These are phyloP conservation scores for Cladophialophora exuberans DNA, from an alignment of 2,329 filamentous ascomycete genomes.

Conservation along the genomic window DNA sequence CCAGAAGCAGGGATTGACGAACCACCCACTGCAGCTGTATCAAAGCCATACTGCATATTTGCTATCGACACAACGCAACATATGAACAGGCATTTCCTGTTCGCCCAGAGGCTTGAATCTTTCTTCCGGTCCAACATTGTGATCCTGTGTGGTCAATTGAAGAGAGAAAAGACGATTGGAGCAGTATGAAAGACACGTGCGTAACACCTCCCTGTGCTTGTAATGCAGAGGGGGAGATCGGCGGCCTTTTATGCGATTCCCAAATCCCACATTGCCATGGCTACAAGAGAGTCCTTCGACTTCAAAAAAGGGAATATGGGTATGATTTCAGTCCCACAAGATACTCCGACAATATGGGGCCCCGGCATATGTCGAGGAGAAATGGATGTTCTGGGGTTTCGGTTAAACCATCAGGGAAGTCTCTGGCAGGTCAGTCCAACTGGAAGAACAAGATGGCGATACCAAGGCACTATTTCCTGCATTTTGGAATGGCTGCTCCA, in stretches of 20 bases:
- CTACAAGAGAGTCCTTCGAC: not conserved
- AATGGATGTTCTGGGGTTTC: not conserved
- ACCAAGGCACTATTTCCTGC: not conserved
- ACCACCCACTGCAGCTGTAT: slow-evolving; percentile 47
- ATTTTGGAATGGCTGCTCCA: not conserved
- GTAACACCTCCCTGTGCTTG: not conserved
- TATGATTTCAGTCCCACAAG: slow-evolving; percentile 8
- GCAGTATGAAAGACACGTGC: not conserved
- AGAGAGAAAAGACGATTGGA: not conserved
- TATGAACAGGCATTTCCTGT: slow-evolving; percentile 45
- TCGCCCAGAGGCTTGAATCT: slow-evolving; percentile 19
- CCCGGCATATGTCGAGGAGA: slow-evolving; percentile 17
- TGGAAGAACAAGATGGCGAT: not conserved
- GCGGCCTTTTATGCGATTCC: not conserved
- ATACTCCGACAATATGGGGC: slow-evolving; percentile 9
- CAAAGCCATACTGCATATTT: slow-evolving; percentile 58
- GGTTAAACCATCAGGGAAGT: not conserved
- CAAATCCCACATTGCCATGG: slow-evolving; percentile 6
- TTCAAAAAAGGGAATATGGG: not conserved
- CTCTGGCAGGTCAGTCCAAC: not conserved
- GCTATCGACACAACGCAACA: slow-evolving; percentile 53
- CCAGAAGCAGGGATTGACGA: not conserved
- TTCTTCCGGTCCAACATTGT: slow-evolving; percentile 11
- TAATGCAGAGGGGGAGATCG: not conserved
- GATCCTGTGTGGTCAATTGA: not conserved